Evolutionary conservation across 352 stramenopile species (phyloP).

Genomic region (Thraustotheca clavata): DNA sequence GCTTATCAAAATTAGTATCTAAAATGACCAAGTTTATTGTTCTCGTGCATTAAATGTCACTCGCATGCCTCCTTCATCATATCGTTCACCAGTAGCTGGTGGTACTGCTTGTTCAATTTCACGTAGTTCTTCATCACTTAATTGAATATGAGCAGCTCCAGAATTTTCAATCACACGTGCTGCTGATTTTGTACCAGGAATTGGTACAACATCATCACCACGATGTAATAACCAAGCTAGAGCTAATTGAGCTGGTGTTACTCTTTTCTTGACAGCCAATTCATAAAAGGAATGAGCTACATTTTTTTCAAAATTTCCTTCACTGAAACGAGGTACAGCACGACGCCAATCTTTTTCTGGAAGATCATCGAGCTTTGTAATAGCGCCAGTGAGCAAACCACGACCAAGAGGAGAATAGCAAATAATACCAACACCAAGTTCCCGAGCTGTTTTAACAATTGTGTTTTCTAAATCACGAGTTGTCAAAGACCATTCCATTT

Average conservation of each 20-base stretch:
- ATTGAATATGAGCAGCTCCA: neutral
- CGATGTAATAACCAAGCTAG: constrained; percentile 25
- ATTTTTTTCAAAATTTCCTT: constrained; percentile 3
- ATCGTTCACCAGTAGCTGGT: neutral
- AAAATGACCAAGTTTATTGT: no score
- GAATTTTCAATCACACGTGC: constrained; percentile 22
- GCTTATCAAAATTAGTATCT: no score
- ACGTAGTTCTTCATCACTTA: neutral
- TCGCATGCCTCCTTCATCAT: neutral
- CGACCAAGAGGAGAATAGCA: constrained; percentile 20
- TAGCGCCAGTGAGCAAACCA: constrained; percentile 15
- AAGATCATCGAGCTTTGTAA: constrained; percentile 10
- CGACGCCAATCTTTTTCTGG: constrained; percentile 6
- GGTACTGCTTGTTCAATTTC: neutral
- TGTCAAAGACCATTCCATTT: constrained; percentile 24
- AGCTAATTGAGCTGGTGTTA: constrained; percentile 25
- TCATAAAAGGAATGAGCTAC: neutral
- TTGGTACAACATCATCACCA: constrained; percentile 25
- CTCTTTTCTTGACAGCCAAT: constrained; percentile 21
- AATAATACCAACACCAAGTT: constrained; percentile 24
- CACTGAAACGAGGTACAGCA: constrained; percentile 1
- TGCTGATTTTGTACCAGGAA: constrained; percentile 23
- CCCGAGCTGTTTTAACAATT: constrained; percentile 18
- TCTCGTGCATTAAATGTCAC: neutral
- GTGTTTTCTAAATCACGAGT: constrained; percentile 20